Evolutionary conservation across 164 flowering plant species (phyloP).

Genomic region (Nymphaea colorata): DNA sequence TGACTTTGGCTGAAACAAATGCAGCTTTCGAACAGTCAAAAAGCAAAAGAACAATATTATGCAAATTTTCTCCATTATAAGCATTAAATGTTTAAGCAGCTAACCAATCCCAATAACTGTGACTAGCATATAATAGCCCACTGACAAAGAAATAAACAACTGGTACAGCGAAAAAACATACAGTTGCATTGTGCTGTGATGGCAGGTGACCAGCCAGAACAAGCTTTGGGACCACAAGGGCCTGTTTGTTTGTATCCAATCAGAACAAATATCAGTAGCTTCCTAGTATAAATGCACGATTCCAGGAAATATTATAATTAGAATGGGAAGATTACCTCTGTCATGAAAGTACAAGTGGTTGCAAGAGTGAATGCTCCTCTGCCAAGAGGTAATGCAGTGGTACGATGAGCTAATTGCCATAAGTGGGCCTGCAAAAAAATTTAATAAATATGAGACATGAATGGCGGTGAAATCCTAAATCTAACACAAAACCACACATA

Average conservation of each 20-base stretch:
- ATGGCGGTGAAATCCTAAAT: not conserved
- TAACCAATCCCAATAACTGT: too few species aligned
- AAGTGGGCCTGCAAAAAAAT: conserved; percentile 53
- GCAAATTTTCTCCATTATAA: not conserved
- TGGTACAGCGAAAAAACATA: conserved; percentile 25
- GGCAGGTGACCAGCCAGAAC: conserved; percentile 94
- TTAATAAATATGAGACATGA: not conserved
- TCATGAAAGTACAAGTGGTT: conserved; percentile 73
- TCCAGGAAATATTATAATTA: not conserved
- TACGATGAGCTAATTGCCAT: conserved; percentile 96
- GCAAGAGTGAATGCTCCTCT: conserved; percentile 98
- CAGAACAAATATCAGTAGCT: too few species aligned
- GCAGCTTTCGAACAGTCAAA: too few species aligned
- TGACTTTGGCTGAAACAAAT: too few species aligned
- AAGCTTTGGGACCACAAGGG: conserved; percentile 81
- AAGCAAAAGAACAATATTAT: too few species aligned
- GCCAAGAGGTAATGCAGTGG: conserved; percentile 90
- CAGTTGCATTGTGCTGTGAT: conserved; percentile 97
- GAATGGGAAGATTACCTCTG: conserved; percentile 60
- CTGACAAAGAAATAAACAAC: too few species aligned
- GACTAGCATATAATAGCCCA: too few species aligned
- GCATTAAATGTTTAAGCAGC: not conserved
- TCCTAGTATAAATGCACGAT: conserved; percentile 1
- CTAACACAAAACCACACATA: not conserved
- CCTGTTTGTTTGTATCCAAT: conserved; percentile 34